These are phyloP conservation scores for Lotus japonicus DNA, from an alignment of 306 rosid genomes.

Conservation along the genomic window DNA sequence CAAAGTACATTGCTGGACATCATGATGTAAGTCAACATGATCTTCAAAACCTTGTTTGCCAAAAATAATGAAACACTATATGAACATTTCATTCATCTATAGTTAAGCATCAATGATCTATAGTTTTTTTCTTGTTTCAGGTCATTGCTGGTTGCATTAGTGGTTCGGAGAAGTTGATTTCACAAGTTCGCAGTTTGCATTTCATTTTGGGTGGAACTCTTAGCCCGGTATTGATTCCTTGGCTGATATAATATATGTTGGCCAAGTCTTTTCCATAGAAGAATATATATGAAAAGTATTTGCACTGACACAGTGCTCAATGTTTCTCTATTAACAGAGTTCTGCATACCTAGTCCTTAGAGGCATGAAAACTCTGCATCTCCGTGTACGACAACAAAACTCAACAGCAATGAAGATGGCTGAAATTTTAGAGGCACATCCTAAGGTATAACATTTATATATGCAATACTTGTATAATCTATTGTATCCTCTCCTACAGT, in stretches of 20 bases:
- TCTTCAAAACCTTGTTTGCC: not conserved
- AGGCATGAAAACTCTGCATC: conserved; percentile 92
- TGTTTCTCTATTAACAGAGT: conserved; percentile 46
- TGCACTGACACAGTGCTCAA: not conserved
- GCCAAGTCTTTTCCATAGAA: too few relatives aligned
- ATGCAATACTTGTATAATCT: not conserved
- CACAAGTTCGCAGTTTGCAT: conserved; percentile 69
- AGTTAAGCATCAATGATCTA: not conserved
- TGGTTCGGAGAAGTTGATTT: conserved; percentile 61
- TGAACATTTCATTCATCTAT: not conserved
- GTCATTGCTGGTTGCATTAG: conserved; percentile 81
- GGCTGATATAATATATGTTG: too few relatives aligned
- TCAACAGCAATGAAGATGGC: conserved; percentile 66
- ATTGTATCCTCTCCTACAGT: not conserved
- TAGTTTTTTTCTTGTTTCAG: conserved; percentile 25
- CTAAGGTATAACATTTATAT: conserved; percentile 45
- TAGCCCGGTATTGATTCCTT: conserved; percentile 94
- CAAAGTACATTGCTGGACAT: conserved; percentile 84
- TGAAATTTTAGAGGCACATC: conserved; percentile 81
- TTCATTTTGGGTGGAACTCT: conserved; percentile 81
- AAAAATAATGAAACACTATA: not conserved
- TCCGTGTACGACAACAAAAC: conserved; percentile 86
- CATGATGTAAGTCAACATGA: conserved; percentile 56
- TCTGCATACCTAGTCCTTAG: conserved; percentile 86
- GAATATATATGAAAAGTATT: not conserved